Conservation (phyloP, 2,329 filamentous ascomycete genomes). For the Sclerotinia sclerotiorum region DNA sequence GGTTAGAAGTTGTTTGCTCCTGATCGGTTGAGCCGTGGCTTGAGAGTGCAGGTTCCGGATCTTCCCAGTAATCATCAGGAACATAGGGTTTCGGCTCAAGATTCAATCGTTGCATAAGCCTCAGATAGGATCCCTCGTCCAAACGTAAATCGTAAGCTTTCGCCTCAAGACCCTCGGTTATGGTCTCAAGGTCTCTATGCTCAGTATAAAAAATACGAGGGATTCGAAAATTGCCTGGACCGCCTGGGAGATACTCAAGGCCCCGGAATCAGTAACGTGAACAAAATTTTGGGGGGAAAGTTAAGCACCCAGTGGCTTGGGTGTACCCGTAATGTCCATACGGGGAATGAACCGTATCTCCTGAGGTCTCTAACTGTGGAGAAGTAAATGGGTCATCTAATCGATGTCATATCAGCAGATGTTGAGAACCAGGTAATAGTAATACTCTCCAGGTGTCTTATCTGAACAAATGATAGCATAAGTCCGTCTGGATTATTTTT, state of each 20-base stretch:
- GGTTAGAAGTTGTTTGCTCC: no score
- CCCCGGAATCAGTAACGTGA: background rate
- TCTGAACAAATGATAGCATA: background rate
- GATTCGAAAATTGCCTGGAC: background rate
- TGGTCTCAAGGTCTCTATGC: background rate
- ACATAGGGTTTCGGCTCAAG: background rate
- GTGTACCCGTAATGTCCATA: background rate
- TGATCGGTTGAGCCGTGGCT: background rate
- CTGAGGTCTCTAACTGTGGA: background rate
- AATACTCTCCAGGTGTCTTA: background rate
- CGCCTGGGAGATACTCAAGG: background rate
- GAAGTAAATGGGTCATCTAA: conserved; percentile 3
- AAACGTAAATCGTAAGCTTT: background rate
- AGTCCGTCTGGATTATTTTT: no score
- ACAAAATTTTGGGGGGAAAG: background rate
- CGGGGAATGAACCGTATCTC: background rate
- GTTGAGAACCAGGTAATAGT: background rate
- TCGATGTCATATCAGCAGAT: background rate
- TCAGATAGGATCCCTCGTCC: conserved; percentile 2
- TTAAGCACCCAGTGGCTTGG: background rate
- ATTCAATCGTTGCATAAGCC: conserved; percentile 10
- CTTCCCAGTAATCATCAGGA: background rate
- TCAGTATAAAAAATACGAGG: background rate
- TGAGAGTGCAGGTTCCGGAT: background rate
- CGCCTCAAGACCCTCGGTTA: background rate